phyloP scores from a whole-genome alignment of 768 basidiomycete species.

The Phylloporus scabripes region DNA sequence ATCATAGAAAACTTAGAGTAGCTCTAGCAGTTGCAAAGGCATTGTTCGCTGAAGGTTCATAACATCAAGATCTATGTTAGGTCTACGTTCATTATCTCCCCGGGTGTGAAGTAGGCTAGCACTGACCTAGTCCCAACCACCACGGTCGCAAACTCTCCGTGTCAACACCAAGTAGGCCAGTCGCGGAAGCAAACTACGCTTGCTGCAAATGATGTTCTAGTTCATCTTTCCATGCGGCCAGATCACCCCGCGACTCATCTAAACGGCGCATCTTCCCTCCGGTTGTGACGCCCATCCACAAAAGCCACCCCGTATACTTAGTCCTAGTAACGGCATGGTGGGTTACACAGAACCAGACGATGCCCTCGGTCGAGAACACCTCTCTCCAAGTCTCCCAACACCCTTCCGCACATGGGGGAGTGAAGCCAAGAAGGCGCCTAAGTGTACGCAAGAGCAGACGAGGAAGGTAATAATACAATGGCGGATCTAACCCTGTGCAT shows the following conservation, averaged over 20 bases:
- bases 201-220: conserved; percentile 10
- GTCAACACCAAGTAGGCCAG: neutral
- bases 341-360: conserved; percentile 47
- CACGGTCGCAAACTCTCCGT: neutral
- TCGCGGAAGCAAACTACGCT: conserved; percentile 1
- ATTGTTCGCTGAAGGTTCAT: too few relatives aligned
- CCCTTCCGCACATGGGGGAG: conserved; percentile 42
- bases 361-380: conserved; percentile 43
- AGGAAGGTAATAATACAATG: conserved; percentile 54
- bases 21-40: too few relatives aligned
- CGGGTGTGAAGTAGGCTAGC: too few relatives aligned
- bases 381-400: conserved; percentile 40
- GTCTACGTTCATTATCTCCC: too few relatives aligned
- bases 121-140: too few relatives aligned
- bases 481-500: conserved; percentile 60
- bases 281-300: conserved; percentile 15
- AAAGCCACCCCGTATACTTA: conserved; percentile 15
- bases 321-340: conserved; percentile 30
- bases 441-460: conserved; percentile 51
- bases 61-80: too few relatives aligned
- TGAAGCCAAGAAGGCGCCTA: conserved; percentile 35
- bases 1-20: too few relatives aligned
- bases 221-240: conserved; percentile 35
- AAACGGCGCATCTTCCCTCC: conserved; percentile 44
- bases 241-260: conserved; percentile 46